Percentiles rank a stretch among this genome's conserved stretches.
Conservation (phyloP, 2,329 filamentous ascomycete genomes). For the Pleomassaria siparia region DNA sequence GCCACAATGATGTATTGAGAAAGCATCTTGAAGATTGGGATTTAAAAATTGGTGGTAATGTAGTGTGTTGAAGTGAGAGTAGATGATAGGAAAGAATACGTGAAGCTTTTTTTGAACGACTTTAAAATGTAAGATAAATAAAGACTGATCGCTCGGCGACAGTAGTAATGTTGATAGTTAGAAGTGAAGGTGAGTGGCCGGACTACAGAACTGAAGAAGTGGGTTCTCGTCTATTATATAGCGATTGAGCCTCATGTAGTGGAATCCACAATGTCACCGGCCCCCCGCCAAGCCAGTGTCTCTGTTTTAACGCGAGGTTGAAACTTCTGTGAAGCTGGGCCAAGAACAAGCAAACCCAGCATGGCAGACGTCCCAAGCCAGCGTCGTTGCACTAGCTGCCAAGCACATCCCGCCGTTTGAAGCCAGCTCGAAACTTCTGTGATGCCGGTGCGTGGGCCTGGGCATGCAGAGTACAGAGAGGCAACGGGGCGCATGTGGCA, state of each 20-base stretch:
- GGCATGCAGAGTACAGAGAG: conserved; percentile 12
- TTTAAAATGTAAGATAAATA: conserved; percentile 21
- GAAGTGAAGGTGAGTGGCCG: conserved; percentile 43
- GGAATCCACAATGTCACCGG: conserved; percentile 4
- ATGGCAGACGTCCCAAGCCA: conserved; percentile 25
- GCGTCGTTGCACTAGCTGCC: conserved; percentile 19
- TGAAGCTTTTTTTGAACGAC: conserved; percentile 19
- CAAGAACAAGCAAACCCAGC: conserved; percentile 32
- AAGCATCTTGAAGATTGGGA: conserved; percentile 37
- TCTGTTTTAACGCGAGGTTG: conserved; percentile 36
- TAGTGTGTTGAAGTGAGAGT: conserved; percentile 16
- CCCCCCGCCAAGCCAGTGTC: conserved; percentile 34
- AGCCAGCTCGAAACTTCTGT: conserved; percentile 37
- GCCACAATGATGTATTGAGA: conserved; percentile 41
- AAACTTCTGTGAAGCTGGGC: conserved; percentile 44
- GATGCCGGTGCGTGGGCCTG: conserved; percentile 21
- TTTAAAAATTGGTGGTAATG: conserved; percentile 13
- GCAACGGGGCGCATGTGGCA: conserved; percentile 8
- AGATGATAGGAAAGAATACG: conserved; percentile 16
- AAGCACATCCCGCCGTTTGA: conserved; percentile 34
- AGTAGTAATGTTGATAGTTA: conserved; percentile 24
- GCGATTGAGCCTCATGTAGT: conserved; percentile 11
- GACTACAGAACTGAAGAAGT: conserved; percentile 37
- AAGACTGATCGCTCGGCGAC: conserved; percentile 37
- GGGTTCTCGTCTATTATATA: conserved; percentile 31